phyloP scores from a whole-genome alignment of 208 protist genomes.

The Herpetomonas samuelpessoai region DNA sequence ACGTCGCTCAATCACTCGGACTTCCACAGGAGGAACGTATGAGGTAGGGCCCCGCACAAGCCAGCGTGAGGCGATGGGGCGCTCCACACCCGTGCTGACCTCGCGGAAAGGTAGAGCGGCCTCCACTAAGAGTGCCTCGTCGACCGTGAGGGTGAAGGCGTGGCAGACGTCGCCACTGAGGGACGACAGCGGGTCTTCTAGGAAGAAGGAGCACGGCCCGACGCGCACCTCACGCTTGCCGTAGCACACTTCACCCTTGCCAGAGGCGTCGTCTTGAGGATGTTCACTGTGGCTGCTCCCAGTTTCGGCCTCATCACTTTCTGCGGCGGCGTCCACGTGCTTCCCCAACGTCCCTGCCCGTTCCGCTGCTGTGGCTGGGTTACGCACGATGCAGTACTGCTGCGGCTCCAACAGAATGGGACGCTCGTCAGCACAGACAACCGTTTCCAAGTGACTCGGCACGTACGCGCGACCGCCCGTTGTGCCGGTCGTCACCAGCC shows the following conservation, averaged over 20 bases:
- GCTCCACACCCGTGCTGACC: slow-evolving; percentile 7
- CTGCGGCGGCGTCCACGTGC: too few species aligned
- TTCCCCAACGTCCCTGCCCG: too few species aligned
- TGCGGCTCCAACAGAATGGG: slow-evolving; percentile 6
- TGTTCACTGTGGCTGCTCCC: too few species aligned
- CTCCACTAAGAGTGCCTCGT: slow-evolving; percentile 70
- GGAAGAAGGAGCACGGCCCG: slow-evolving; percentile 51
- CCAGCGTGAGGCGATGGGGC: slow-evolving; percentile 78
- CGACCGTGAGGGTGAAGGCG: slow-evolving; percentile 28
- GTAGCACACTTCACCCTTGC: slow-evolving; percentile 19
- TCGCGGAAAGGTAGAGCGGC: slow-evolving; percentile 31
- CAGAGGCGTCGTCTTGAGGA: background rate
- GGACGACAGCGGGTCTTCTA: slow-evolving; percentile 34
- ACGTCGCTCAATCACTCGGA: slow-evolving; percentile 90
- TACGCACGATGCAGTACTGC: slow-evolving; percentile 30
- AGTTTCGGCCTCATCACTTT: too few species aligned
- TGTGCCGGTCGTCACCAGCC: slow-evolving; percentile 75
- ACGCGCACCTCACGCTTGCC: slow-evolving; percentile 25
- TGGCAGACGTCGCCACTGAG: slow-evolving; percentile 28
- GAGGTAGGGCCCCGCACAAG: slow-evolving; percentile 91
- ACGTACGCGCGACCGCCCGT: slow-evolving; percentile 29
- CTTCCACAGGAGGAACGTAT: slow-evolving; percentile 91
- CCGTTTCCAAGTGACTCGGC: slow-evolving; percentile 54
- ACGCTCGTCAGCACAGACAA: slow-evolving; percentile 16
- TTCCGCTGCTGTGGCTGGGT: background rate